phyloP scores from a whole-genome alignment of 768 basidiomycete genomes.

The Termitomyces sp. region DNA sequence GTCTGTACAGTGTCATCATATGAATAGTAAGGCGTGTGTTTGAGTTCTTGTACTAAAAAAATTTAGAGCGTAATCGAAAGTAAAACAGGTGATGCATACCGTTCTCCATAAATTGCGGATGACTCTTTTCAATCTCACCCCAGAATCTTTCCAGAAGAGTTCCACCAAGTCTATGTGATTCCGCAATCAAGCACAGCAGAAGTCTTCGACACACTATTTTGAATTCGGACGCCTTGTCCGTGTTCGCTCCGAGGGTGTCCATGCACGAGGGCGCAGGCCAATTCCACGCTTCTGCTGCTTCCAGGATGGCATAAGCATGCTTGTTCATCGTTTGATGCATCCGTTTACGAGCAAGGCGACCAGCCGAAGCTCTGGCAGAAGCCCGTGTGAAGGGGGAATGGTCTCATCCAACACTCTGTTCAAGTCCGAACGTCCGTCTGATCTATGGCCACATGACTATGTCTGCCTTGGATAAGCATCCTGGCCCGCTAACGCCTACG shows the following conservation, averaged over 20 bases:
- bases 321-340: conserved; percentile 9
- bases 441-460: not conserved
- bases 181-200: conserved; percentile 17
- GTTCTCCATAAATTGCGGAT: conserved; percentile 20
- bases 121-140: conserved; percentile 16
- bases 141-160: conserved; percentile 17
- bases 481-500: not conserved
- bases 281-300: conserved; percentile 17
- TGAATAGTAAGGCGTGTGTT: conserved; percentile 13
- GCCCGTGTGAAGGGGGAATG: not conserved
- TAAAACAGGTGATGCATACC: conserved; percentile 8
- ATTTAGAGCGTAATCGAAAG: not conserved
- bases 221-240: conserved; percentile 8
- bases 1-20: conserved; percentile 10
- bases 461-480: not conserved
- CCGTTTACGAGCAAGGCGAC: not conserved
- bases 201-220: conserved; percentile 15
- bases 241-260: conserved; percentile 3
- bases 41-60: conserved; percentile 16
- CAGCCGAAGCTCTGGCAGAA: not conserved
- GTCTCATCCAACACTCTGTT: not conserved
- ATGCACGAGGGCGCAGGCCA: conserved; percentile 18
- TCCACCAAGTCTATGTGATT: conserved; percentile 19
- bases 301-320: conserved; percentile 18
- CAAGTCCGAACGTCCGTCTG: not conserved